A percentile compares a stretch with the other conserved stretches of the same genome.
Evolutionary conservation across 768 basidiomycete species (phyloP).

Genomic region (Cystoderma amianthinum): DNA sequence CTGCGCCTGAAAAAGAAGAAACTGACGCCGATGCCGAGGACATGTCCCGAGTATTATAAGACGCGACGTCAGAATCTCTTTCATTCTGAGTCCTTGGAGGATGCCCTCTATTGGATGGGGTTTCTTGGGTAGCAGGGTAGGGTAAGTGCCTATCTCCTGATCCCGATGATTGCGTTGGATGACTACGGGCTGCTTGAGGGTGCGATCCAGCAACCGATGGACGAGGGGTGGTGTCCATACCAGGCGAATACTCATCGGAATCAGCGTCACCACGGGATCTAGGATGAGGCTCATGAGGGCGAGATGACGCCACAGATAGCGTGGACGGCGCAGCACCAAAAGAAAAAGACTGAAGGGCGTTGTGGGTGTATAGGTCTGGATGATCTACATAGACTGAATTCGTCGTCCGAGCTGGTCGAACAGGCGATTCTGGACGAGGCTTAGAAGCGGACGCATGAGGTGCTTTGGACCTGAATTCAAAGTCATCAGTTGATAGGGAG

Average conservation of each 20-base stretch:
- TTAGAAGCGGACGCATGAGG: background rate
- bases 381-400: constrained; percentile 10
- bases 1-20: constrained; percentile 29
- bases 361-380: constrained; percentile 31
- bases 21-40: constrained; percentile 39
- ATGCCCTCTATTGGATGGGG: constrained; percentile 4
- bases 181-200: constrained; percentile 17
- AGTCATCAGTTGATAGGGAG: too few relatives aligned
- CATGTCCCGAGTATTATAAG: constrained; percentile 42
- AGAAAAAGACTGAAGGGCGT: constrained; percentile 37
- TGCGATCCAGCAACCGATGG: constrained; percentile 35
- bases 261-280: constrained; percentile 23
- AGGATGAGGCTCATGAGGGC: constrained; percentile 29
- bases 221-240: constrained; percentile 41
- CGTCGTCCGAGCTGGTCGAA: background rate
- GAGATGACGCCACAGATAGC: constrained; percentile 19
- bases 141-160: constrained; percentile 8
- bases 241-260: constrained; percentile 25
- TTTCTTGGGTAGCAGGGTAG: constrained; percentile 7
- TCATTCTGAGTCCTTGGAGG: constrained; percentile 7
- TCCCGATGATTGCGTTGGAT: constrained; percentile 21
- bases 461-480: background rate
- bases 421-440: background rate
- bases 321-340: constrained; percentile 35
- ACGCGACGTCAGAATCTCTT: constrained; percentile 31